Percentiles rank a stretch among this genome's conserved stretches.
These are phyloP conservation scores for Clarireedia hainanense DNA, from an alignment of 2,329 filamentous ascomycete genomes.

Conservation along the genomic window DNA sequence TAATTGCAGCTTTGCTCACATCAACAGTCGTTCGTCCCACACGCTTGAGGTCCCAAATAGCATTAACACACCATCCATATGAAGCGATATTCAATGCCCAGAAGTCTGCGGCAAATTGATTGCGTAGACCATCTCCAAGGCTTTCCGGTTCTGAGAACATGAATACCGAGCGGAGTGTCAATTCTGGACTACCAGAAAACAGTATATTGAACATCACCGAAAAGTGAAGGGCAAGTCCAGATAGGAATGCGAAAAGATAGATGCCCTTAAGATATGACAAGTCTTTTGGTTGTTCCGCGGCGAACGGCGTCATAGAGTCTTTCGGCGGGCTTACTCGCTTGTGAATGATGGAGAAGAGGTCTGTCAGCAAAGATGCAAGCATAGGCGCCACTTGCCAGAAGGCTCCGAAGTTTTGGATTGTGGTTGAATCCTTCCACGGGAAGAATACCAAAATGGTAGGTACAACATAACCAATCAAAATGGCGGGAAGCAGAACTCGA, in stretches of 20 bases:
- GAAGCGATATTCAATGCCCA: not conserved
- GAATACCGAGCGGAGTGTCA: not conserved
- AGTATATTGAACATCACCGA: not conserved
- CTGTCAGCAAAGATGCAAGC: not conserved
- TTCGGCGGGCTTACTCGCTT: not conserved
- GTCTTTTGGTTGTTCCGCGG: not conserved
- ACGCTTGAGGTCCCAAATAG: constrained; percentile 1
- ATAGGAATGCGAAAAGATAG: not conserved
- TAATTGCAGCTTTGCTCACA: not conserved
- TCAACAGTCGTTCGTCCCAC: not conserved
- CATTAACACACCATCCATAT: not conserved
- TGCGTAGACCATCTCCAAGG: not conserved
- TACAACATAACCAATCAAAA: not conserved
- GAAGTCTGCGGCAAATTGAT: not conserved
- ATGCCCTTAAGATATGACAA: not conserved
- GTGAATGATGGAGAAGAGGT: not conserved
- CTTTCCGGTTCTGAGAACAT: not conserved
- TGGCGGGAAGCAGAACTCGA: not conserved
- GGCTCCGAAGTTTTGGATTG: not conserved
- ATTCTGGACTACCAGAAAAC: not conserved
- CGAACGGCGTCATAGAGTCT: not conserved
- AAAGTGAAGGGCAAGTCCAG: not conserved
- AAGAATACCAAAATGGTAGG: not conserved
- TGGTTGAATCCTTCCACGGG: not conserved
- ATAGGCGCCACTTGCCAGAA: not conserved